phyloP scores from a whole-genome alignment of 1,284 basidiomycete species.

The Anthracocystis setariae region DNA sequence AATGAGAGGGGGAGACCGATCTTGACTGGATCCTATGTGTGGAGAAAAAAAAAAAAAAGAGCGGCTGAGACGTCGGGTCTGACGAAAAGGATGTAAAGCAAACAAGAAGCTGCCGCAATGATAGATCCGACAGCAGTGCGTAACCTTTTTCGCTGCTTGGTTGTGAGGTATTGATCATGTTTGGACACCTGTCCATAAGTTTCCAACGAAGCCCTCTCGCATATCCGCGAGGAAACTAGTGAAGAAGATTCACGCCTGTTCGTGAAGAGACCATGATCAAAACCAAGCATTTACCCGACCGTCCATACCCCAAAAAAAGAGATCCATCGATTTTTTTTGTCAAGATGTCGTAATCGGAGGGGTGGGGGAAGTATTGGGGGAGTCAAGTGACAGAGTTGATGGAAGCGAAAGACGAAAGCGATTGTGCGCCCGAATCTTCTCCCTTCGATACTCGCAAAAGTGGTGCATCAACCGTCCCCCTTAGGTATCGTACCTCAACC shows the following conservation, averaged over 20 bases:
- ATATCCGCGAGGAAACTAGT: constrained; percentile 50
- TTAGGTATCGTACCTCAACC: neutral
- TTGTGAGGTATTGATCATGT: constrained; percentile 27
- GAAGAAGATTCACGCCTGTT: constrained; percentile 22
- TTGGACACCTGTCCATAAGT: constrained; percentile 40
- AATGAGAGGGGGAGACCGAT: constrained; percentile 5
- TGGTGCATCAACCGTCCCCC: neutral
- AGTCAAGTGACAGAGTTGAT: neutral
- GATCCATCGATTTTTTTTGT: constrained; percentile 26
- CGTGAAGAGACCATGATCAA: constrained; percentile 26
- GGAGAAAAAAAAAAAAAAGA: no score
- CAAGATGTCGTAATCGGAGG: constrained; percentile 18
- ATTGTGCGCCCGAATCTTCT: neutral
- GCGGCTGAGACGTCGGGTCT: constrained; percentile 34
- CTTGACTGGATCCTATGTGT: constrained; percentile 22
- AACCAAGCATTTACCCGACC: constrained; percentile 33
- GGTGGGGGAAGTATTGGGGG: neutral
- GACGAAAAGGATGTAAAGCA: constrained; percentile 23
- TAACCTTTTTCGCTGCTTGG: constrained; percentile 33
- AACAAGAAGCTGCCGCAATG: constrained; percentile 4
- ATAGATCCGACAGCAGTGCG: constrained; percentile 11
- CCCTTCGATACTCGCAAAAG: neutral
- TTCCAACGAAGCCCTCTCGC: constrained; percentile 57
- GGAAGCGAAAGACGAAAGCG: neutral
- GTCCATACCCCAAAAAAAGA: constrained; percentile 23